Conservation (phyloP, 352 stramenopile species). For the Phytophthora gonapodyides region DNA sequence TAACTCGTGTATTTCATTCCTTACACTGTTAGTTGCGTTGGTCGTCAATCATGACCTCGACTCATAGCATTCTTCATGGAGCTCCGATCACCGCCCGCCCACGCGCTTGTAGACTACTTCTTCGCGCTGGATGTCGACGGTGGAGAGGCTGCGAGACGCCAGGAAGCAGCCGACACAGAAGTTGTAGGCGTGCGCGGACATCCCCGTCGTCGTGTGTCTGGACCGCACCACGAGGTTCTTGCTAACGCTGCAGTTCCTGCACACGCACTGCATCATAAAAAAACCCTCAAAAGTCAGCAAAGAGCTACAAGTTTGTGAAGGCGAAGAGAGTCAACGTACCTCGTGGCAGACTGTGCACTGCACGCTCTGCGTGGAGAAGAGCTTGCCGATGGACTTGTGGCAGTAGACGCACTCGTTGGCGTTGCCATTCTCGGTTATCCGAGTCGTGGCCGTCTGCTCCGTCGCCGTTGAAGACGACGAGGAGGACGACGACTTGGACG, state of each 20-base stretch:
- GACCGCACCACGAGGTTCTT: conserved; percentile 33
- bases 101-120: conserved; percentile 33
- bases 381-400: conserved; percentile 21
- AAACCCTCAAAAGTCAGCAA: conserved; percentile 6
- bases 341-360: conserved; percentile 31
- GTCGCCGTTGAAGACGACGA: conserved; percentile 14
- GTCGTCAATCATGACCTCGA: too few relatives aligned
- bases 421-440: conserved; percentile 12
- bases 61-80: too few relatives aligned
- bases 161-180: conserved; percentile 52
- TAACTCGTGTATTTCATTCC: too few relatives aligned
- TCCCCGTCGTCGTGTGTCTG: conserved; percentile 11
- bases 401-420: conserved; percentile 12
- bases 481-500: conserved; percentile 26
- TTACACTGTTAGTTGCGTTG: too few relatives aligned
- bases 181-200: conserved; percentile 29
- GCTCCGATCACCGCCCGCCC: neutral
- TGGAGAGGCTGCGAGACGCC: conserved; percentile 29
- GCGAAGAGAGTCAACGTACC: conserved; percentile 3
- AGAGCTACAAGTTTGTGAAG: neutral
- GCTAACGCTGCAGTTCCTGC: conserved; percentile 29
- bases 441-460: conserved; percentile 6
- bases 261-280: conserved; percentile 22
- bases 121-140: conserved; percentile 36
- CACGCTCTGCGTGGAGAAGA: conserved; percentile 25